These are phyloP conservation scores for Populus hybrid DNA, from an alignment of 441 rosid species.

Conservation along the genomic window DNA sequence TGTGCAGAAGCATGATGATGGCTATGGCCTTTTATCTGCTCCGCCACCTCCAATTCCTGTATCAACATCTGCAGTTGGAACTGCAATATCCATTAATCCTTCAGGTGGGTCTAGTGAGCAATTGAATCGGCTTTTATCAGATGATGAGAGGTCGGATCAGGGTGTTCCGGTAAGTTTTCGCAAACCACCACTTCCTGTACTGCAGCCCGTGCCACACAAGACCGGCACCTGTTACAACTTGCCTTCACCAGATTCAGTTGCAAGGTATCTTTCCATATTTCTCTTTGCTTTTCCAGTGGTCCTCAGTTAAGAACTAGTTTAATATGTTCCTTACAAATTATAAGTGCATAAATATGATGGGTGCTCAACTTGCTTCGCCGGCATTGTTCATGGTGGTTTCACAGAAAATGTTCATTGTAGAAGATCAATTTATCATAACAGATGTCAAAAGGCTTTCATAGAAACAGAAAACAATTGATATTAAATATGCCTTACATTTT, in stretches of 20 bases:
- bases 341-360: background rate
- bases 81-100: slow-evolving; percentile 11
- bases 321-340: background rate
- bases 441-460: too few relatives aligned
- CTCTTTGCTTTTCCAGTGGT: background rate
- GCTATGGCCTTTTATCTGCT: slow-evolving; percentile 40
- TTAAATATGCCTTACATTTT: too few relatives aligned
- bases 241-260: slow-evolving; percentile 84
- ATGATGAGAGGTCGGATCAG: slow-evolving; percentile 91
- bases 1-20: slow-evolving; percentile 51
- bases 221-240: slow-evolving; percentile 33
- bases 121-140: slow-evolving; percentile 47
- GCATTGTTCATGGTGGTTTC: background rate
- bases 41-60: slow-evolving; percentile 34
- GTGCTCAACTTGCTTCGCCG: background rate
- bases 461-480: too few relatives aligned
- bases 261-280: slow-evolving; percentile 46
- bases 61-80: slow-evolving; percentile 23
- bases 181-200: slow-evolving; percentile 41
- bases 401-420: background rate
- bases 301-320: background rate
- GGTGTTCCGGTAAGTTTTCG: slow-evolving; percentile 46
- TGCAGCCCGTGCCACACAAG: slow-evolving; percentile 41
- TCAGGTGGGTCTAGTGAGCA: slow-evolving; percentile 42
- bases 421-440: too few relatives aligned